These are phyloP conservation scores for Betula pendula DNA, from an alignment of 306 rosid species.

Conservation along the genomic window DNA sequence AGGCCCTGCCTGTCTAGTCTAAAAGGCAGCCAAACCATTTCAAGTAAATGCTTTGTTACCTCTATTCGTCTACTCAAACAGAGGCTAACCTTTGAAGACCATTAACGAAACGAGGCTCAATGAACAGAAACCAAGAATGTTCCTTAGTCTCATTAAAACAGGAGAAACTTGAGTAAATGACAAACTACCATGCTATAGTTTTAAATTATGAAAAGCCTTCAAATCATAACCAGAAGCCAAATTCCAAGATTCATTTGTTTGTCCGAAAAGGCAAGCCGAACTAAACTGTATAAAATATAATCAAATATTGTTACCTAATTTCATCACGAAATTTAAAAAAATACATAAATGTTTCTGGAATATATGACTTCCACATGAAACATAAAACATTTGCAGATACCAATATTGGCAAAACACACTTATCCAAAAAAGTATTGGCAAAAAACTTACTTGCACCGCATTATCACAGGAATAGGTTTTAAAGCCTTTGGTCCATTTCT, in stretches of 20 bases:
- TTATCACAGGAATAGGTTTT: constrained; percentile 73
- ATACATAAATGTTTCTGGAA: constrained; percentile 9
- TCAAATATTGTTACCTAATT: not conserved
- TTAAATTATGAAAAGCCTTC: not conserved
- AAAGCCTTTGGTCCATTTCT: constrained; percentile 86
- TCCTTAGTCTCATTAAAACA: not conserved
- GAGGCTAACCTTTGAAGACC: not conserved
- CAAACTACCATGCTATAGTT: not conserved
- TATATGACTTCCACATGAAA: not conserved
- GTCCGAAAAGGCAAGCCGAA: not conserved
- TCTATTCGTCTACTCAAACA: not conserved
- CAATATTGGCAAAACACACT: constrained; percentile 2
- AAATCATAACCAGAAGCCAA: not conserved
- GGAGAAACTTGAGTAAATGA: not conserved
- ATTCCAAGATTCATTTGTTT: not conserved
- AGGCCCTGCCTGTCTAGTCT: not conserved
- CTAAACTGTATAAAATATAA: not conserved
- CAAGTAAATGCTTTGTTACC: too few species aligned
- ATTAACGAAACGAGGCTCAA: not conserved
- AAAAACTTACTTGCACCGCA: constrained; percentile 70
- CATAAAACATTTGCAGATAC: not conserved
- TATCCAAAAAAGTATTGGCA: not conserved
- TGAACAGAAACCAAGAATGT: constrained; percentile 1
- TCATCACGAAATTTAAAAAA: not conserved
- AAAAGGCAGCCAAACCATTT: not conserved